Evolutionary conservation across 495 filamentous ascomycete genomes (phyloP).

Genomic region (Aspergillus wentii): DNA sequence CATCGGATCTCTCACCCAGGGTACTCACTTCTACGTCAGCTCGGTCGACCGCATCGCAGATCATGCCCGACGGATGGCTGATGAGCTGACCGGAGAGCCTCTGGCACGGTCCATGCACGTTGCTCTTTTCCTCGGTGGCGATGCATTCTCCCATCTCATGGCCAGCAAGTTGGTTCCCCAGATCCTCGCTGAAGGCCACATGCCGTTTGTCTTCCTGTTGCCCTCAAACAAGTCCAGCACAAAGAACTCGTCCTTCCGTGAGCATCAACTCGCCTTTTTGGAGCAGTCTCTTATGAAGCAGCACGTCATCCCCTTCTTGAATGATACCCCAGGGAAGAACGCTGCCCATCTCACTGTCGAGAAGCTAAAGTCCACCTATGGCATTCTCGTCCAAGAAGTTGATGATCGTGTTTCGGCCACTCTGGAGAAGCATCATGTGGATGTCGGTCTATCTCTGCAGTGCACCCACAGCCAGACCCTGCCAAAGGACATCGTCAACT

Average conservation of each 20-base stretch:
- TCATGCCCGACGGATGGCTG: slow-evolving; percentile 1
- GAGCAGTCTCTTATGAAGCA: neutral
- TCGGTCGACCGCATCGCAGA: slow-evolving; percentile 1
- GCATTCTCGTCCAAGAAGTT: slow-evolving; percentile 2
- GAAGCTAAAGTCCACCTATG: slow-evolving; percentile 1
- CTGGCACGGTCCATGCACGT: neutral
- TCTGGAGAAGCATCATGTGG: slow-evolving; percentile 1
- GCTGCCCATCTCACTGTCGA: neutral
- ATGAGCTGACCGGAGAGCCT: slow-evolving; percentile 2
- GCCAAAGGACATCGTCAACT: slow-evolving; percentile 1
- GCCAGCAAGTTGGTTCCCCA: slow-evolving; percentile 1
- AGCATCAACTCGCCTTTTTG: neutral
- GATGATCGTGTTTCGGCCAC: neutral
- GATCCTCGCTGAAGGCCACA: slow-evolving; percentile 2
- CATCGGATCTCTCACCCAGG: slow-evolving; percentile 1
- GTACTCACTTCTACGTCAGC: slow-evolving; percentile 3
- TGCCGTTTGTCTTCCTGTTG: slow-evolving; percentile 2
- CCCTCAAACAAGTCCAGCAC: neutral
- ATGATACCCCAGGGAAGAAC: neutral
- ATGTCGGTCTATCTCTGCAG: slow-evolving; percentile 1
- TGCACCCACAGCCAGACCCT: neutral
- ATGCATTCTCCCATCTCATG: slow-evolving; percentile 1
- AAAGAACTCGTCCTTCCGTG: neutral
- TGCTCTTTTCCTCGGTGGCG: slow-evolving; percentile 1
- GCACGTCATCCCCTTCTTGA: slow-evolving; percentile 1